Evolutionary conservation across 164 flowering plant genomes (phyloP).

Genomic region (Chimonanthus praecox): DNA sequence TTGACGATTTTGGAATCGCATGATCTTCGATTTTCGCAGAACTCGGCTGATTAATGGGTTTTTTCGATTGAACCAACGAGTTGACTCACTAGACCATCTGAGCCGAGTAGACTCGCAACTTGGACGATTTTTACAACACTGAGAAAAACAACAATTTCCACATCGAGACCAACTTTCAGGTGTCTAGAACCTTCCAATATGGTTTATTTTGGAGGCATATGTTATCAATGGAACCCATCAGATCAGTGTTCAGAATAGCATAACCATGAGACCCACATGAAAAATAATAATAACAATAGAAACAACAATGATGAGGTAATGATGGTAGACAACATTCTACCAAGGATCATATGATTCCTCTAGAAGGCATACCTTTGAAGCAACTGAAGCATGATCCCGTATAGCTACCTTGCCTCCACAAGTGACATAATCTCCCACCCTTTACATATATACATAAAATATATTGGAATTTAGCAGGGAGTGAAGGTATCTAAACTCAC

Average conservation of each 20-base stretch:
- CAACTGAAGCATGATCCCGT: conserved; percentile 81
- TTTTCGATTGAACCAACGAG: too few species aligned
- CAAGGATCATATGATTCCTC: neutral
- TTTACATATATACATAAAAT: conserved; percentile 14
- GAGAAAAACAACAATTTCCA: neutral
- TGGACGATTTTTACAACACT: too few species aligned
- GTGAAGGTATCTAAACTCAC: neutral
- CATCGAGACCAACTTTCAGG: neutral
- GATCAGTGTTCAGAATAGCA: neutral
- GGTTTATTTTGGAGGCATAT: neutral
- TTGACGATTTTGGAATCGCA: too few species aligned
- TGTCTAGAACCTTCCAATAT: neutral
- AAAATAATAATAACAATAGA: neutral
- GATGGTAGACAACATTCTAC: neutral
- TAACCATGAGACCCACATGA: neutral
- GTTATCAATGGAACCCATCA: neutral
- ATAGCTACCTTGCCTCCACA: conserved; percentile 84
- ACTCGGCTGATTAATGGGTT: too few species aligned
- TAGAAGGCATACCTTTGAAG: conserved; percentile 53
- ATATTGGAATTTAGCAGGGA: neutral
- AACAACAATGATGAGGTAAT: too few species aligned
- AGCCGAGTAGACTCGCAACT: too few species aligned
- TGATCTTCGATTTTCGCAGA: too few species aligned
- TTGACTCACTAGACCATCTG: too few species aligned
- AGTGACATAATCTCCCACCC: conserved; percentile 79